Evolutionary conservation across 257 asterid species (phyloP).

Genomic region (Coffea canephora): DNA sequence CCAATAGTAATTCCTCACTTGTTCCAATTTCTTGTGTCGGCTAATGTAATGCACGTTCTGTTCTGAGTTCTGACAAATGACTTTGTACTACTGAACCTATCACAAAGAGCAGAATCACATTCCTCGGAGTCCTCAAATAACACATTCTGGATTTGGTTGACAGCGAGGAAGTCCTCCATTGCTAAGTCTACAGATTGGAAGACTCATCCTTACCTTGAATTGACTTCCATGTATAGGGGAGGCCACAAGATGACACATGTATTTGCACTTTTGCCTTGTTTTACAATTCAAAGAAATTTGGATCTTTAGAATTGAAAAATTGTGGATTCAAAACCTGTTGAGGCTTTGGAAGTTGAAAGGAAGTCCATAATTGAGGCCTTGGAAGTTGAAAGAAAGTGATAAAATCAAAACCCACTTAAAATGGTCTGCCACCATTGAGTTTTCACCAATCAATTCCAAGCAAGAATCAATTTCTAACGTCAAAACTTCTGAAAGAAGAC

Average conservation of each 20-base stretch:
- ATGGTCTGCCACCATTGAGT: constrained; percentile 20
- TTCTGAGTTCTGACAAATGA: neutral
- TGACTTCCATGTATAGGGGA: too few species aligned
- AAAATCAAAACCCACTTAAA: constrained; percentile 17
- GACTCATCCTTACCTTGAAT: neutral
- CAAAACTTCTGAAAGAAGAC: constrained; percentile 1
- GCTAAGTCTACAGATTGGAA: neutral
- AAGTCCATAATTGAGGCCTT: constrained; percentile 17
- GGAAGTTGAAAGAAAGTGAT: constrained; percentile 7
- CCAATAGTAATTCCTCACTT: too few species aligned
- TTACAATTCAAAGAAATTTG: neutral
- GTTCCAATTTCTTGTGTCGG: neutral
- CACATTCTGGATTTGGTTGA: neutral
- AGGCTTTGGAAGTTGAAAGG: neutral
- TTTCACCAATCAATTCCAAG: neutral
- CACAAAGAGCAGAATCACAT: neutral
- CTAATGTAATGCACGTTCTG: neutral
- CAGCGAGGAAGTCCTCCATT: neutral
- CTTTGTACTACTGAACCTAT: neutral
- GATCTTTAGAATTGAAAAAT: neutral
- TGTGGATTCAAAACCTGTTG: neutral
- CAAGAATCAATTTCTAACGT: neutral
- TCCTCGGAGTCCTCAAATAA: neutral
- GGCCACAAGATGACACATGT: neutral
- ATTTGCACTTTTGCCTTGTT: neutral